Evolutionary conservation across 2,329 filamentous ascomycete species (phyloP).

Genomic region (Hymenoscyphus salicellus): DNA sequence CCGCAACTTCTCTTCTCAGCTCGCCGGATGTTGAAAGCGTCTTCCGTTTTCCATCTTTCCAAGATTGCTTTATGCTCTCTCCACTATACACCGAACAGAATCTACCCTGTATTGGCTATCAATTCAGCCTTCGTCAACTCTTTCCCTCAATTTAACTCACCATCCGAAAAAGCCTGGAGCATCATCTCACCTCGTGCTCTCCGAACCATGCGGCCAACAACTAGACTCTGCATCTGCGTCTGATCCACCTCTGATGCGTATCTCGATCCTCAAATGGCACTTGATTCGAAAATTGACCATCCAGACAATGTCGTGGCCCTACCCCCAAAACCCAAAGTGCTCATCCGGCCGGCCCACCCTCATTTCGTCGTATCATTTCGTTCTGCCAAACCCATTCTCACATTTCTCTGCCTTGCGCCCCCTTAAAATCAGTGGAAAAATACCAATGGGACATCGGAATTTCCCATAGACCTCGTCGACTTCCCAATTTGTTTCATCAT

Average conservation of each 20-base stretch:
- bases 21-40: neutral
- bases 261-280: neutral
- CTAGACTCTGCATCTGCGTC: neutral
- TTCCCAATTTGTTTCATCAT: neutral
- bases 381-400: neutral
- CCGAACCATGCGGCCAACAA: neutral
- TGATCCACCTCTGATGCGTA: neutral
- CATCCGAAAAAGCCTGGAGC: neutral
- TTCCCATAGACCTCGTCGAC: neutral
- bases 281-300: neutral
- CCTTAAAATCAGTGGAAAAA: neutral
- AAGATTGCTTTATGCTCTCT: neutral
- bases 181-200: neutral
- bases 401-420: neutral
- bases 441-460: neutral
- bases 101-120: neutral
- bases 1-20: neutral
- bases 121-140: neutral
- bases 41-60: neutral
- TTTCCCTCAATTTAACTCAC: neutral
- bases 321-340: neutral
- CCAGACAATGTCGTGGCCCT: neutral
- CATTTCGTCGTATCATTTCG: neutral
- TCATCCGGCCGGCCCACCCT: neutral
- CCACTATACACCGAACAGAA: neutral